A percentile compares a stretch with the other conserved stretches of the same genome.
Evolutionary conservation across 768 basidiomycete genomes (phyloP).

Genomic region (Tubosaeta sp.): DNA sequence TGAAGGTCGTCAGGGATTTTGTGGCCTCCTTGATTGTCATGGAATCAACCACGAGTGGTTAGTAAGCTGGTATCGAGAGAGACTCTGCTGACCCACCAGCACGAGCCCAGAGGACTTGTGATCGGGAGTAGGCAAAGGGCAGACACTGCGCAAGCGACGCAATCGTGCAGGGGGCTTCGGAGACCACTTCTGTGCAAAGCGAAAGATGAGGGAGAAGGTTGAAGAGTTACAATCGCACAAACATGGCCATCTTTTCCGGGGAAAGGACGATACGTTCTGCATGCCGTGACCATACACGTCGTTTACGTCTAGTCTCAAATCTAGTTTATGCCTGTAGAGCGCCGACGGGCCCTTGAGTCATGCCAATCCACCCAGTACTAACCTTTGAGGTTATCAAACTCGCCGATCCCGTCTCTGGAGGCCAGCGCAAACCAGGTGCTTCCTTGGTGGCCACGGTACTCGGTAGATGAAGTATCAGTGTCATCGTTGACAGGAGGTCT

Average conservation of each 20-base stretch:
- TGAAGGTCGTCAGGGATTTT: no score
- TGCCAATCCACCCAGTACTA: constrained; percentile 34
- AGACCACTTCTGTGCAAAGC: constrained; percentile 7
- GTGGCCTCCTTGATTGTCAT: no score
- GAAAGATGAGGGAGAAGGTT: constrained; percentile 39
- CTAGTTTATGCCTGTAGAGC: not conserved
- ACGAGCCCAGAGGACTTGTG: constrained; percentile 42
- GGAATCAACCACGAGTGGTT: constrained; percentile 51
- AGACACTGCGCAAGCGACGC: constrained; percentile 50
- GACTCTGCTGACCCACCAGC: constrained; percentile 26
- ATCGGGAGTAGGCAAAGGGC: constrained; percentile 36
- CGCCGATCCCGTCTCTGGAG: constrained; percentile 34
- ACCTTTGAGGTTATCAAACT: constrained; percentile 39
- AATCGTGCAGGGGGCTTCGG: constrained; percentile 46
- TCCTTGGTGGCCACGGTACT: constrained; percentile 17
- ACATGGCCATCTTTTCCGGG: constrained; percentile 18
- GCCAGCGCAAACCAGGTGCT: constrained; percentile 26
- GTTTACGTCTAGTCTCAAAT: constrained; percentile 34
- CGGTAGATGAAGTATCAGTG: constrained; percentile 28
- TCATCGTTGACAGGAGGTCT: constrained; percentile 23
- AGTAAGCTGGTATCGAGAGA: constrained; percentile 38
- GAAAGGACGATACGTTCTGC: constrained; percentile 45
- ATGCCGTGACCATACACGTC: constrained; percentile 47
- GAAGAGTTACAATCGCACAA: constrained; percentile 52
- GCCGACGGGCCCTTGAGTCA: constrained; percentile 28